These are phyloP conservation scores for Naganishia friedmannii DNA, from an alignment of 768 basidiomycete genomes.

Conservation along the genomic window DNA sequence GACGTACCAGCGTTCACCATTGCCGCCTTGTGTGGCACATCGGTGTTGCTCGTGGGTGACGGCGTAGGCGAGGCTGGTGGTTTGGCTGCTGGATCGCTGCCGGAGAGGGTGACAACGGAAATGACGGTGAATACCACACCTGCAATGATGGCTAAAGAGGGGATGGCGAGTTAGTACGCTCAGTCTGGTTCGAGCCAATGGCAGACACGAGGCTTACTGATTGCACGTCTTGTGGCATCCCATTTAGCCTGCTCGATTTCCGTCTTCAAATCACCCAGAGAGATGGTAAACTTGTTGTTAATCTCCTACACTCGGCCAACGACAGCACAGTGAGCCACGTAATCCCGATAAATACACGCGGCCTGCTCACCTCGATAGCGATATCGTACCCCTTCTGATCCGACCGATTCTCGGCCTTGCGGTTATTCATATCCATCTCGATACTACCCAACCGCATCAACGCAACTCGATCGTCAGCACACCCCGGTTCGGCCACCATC, in stretches of 20 bases:
- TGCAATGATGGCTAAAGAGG: constrained; percentile 26
- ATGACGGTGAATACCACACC: constrained; percentile 41
- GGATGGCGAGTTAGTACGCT: constrained; percentile 32
- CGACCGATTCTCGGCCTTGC: constrained; percentile 82
- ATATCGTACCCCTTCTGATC: constrained; percentile 83
- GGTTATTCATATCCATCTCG: constrained; percentile 91
- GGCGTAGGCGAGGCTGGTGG: constrained; percentile 11
- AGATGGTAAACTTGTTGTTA: constrained; percentile 55
- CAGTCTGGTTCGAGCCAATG: neutral
- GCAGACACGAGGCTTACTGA: constrained; percentile 39
- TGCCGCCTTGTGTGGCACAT: neutral
- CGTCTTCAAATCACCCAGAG: constrained; percentile 53
- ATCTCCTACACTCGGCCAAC: constrained; percentile 47
- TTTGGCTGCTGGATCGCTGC: constrained; percentile 17
- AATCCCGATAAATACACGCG: neutral
- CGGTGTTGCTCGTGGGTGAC: neutral
- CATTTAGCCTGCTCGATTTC: constrained; percentile 55
- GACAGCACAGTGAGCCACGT: neutral
- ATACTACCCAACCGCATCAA: constrained; percentile 71
- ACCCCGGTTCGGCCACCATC: neutral
- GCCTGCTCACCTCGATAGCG: constrained; percentile 57
- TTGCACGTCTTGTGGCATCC: constrained; percentile 52
- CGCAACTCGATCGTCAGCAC: neutral
- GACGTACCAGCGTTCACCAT: constrained; percentile 14
- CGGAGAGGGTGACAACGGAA: constrained; percentile 29